A percentile compares a stretch with the other conserved stretches of the same genome.
These are phyloP conservation scores for Trifolium pratense DNA, from an alignment of 306 rosid species.

Conservation along the genomic window DNA sequence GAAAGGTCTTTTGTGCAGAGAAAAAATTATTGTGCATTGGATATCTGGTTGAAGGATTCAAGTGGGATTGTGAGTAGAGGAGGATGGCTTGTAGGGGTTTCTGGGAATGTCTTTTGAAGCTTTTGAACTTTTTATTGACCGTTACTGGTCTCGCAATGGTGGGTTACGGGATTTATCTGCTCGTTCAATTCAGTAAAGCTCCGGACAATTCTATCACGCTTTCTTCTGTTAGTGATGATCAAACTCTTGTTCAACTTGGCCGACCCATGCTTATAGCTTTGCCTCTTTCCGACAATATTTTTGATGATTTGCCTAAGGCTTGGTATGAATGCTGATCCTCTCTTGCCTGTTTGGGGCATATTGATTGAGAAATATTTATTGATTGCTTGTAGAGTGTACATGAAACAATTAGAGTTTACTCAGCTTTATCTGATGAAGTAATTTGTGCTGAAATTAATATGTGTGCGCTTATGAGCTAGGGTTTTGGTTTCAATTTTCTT, in stretches of 20 bases:
- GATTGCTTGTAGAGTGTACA: too few relatives aligned
- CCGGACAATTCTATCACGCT: conserved; percentile 31
- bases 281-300: conserved; percentile 58
- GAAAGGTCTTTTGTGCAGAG: conserved; percentile 44
- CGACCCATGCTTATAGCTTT: conserved; percentile 83
- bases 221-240: conserved; percentile 51
- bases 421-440: conserved; percentile 1
- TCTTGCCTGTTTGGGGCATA: neutral
- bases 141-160: conserved; percentile 89
- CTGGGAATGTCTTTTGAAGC: conserved; percentile 88
- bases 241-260: conserved; percentile 64
- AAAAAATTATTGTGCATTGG: conserved; percentile 36
- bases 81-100: conserved; percentile 94
- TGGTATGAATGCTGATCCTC: conserved; percentile 66
- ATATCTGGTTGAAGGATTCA: conserved; percentile 46
- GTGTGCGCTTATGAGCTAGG: neutral
- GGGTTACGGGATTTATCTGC: conserved; percentile 92
- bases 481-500: neutral
- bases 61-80: conserved; percentile 42
- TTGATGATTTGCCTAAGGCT: conserved; percentile 74
- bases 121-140: conserved; percentile 81
- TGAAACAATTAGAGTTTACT: conserved; percentile 14
- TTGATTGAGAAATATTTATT: conserved; percentile 5
- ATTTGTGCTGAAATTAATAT: neutral
- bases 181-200: conserved; percentile 61